These are phyloP conservation scores for Verticillium tricorpus DNA, from an alignment of 2,329 filamentous ascomycete species.

Conservation along the genomic window DNA sequence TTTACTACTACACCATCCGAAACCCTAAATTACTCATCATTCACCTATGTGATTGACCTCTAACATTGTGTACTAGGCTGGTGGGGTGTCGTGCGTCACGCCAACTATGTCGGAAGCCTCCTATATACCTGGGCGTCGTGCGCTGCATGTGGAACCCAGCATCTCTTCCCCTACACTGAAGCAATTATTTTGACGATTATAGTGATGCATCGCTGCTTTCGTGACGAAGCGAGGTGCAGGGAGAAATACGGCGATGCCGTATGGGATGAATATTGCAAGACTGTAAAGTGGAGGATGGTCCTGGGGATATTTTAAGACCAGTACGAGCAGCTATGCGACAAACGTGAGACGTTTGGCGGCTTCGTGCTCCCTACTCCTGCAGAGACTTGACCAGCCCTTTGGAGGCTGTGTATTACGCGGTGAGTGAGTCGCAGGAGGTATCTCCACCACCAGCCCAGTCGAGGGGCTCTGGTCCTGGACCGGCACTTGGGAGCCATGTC, in stretches of 20 bases:
- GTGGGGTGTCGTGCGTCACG: not conserved
- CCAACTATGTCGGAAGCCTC: not conserved
- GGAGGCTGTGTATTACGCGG: no score
- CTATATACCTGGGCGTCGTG: not conserved
- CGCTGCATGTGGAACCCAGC: not conserved
- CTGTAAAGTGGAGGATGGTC: not conserved
- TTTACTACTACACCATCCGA: no score
- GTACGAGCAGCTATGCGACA: no score
- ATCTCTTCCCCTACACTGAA: not conserved
- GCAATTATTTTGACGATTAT: not conserved
- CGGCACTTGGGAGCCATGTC: no score
- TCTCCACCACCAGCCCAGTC: no score
- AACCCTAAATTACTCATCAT: not conserved
- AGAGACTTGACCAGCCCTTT: no score
- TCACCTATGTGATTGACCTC: not conserved
- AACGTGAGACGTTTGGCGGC: no score
- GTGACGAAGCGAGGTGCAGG: not conserved
- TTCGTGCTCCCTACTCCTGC: no score
- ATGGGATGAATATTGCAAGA: not conserved
- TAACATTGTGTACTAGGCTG: not conserved
- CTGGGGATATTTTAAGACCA: not conserved
- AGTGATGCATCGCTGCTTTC: not conserved
- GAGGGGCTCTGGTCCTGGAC: no score
- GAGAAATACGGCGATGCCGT: not conserved
- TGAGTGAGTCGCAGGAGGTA: no score